Base-by-base conservation (phyloP, 805 yeast species). In the Yarrowia alimentaria region DNA sequence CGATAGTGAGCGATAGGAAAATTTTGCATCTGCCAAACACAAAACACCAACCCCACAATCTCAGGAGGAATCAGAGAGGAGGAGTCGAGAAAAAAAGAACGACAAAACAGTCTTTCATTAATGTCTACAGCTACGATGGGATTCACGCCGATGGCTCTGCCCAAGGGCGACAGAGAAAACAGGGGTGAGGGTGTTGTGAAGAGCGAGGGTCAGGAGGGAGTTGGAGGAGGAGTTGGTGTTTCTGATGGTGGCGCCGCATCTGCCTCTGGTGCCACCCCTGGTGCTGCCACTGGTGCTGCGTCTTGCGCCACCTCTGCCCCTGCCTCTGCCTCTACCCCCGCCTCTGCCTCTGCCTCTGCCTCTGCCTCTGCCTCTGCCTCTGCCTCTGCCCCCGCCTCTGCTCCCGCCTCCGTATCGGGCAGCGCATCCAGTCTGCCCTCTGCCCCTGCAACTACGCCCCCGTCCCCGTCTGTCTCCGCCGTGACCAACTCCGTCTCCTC, bases 1-100 rank as follows among this genome's bases (percentile, higher is more conserved):
- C 47, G 47, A 40, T 40, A 40, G 33, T 40, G 47, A 40, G 47
- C 47, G 47, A 40, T 40, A 40, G 47, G 47, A 40, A 40, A 40
- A 40, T 40, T 40, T 40, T 40, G 47, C 47, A 40, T 40, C 47
- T 18, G 33, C 25, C 28, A 40, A 40, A 40, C 26, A 40, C 47
- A 40, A 40, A 40, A 40, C 25, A 22, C 10, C 7, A 22, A 26
- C 47, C 47, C 47, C 47, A 40, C 33, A 18, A n/a, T 28, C 25
- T 21, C 33, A 13, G 25, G 25, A 19, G 13, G n/a, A n/a, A n/a
- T n/a, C n/a, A n/a, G n/a, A 9, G 17, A 22, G 32, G 26, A 13
- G 47, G 31, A 25, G n/a, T 19, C 19, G 25, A 24, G n/a, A n/a
- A 37, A 24, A 37, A 25, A 22, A 31, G 16, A 18, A 32, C 29